phyloP scores from a whole-genome alignment of 2,329 filamentous ascomycete species.

The Blastomyces silverae region DNA sequence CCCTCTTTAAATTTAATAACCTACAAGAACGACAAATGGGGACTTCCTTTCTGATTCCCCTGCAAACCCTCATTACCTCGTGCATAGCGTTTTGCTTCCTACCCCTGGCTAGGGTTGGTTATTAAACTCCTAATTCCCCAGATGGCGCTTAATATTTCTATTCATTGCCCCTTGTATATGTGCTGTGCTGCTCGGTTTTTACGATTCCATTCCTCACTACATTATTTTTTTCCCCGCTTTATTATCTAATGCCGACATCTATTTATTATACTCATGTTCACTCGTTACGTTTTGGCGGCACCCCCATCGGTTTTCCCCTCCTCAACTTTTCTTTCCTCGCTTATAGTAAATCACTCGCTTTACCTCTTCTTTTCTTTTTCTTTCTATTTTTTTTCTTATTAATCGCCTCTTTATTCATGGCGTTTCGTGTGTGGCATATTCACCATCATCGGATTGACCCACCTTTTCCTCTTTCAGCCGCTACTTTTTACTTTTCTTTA shows the following conservation, averaged over 20 bases:
- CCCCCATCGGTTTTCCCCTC: background rate
- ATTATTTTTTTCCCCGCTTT: background rate
- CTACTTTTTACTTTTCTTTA: background rate
- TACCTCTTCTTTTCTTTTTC: background rate
- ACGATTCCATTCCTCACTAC: background rate
- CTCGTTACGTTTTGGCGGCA: background rate
- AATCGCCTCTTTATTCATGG: conserved; percentile 4
- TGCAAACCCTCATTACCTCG: background rate
- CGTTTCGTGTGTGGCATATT: background rate
- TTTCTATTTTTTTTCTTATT: background rate
- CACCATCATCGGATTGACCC: conserved; percentile 3
- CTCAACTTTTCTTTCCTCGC: background rate
- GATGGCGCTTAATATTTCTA: conserved; percentile 6
- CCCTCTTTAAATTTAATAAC: background rate
- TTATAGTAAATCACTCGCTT: too few relatives aligned
- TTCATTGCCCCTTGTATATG: conserved; percentile 3
- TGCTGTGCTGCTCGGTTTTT: background rate
- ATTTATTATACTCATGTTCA: background rate
- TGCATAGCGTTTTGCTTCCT: background rate
- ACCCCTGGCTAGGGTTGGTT: conserved; percentile 8
- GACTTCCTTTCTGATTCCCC: background rate
- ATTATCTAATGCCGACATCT: background rate
- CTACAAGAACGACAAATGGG: background rate
- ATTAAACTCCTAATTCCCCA: background rate
- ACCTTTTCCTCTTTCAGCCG: background rate